These are phyloP conservation scores for Penicillium ucsense DNA, from an alignment of 495 filamentous ascomycete genomes.

Conservation along the genomic window DNA sequence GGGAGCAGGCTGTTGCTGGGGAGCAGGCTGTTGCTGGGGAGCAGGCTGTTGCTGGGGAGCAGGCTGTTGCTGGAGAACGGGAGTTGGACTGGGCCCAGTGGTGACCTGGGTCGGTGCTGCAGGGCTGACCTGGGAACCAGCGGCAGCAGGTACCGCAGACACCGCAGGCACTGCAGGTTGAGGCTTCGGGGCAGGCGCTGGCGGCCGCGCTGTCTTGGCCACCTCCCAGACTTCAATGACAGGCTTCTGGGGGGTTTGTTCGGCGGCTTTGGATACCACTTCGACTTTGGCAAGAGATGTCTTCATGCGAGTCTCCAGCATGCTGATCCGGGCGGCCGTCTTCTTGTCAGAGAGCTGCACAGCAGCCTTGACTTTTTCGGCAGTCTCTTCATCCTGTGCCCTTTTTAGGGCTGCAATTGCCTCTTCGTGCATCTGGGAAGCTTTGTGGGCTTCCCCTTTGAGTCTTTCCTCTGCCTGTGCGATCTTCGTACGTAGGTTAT, in stretches of 20 bases:
- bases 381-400: constrained; percentile 32
- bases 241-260: constrained; percentile 71
- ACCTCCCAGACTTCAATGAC: constrained; percentile 79
- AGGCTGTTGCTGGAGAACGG: constrained; percentile 11
- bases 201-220: constrained; percentile 60
- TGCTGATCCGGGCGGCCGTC: constrained; percentile 61
- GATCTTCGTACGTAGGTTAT: constrained; percentile 55
- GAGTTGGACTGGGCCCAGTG: constrained; percentile 2
- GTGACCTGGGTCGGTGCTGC: constrained; percentile 7
- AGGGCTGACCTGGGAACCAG: constrained; percentile 14
- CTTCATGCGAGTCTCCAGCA: constrained; percentile 63
- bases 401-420: constrained; percentile 42
- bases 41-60: constrained; percentile 1
- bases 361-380: constrained; percentile 36
- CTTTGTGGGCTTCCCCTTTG: constrained; percentile 35
- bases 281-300: constrained; percentile 60
- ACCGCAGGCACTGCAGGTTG: constrained; percentile 11
- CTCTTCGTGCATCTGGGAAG: neutral
- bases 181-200: constrained; percentile 28
- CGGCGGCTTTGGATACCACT: constrained; percentile 67
- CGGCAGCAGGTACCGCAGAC: constrained; percentile 18
- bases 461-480: constrained; percentile 48
- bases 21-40: neutral
- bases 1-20: no score
- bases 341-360: constrained; percentile 48